Base-by-base conservation (phyloP, 73 alveolate species). In the Paramecium bursaria region DNA sequence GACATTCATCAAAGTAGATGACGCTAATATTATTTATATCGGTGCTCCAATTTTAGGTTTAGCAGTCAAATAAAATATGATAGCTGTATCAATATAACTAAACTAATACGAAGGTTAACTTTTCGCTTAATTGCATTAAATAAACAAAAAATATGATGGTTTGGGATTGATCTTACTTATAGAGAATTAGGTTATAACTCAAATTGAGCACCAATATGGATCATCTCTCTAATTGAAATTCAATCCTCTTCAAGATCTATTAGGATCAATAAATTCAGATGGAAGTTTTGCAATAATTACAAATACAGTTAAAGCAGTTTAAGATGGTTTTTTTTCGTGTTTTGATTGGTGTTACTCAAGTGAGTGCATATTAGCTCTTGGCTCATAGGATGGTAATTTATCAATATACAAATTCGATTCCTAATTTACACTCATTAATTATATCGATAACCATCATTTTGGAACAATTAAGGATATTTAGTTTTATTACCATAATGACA, bases 401-500 rank as follows among this genome's bases (percentile, higher is more conserved):
- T 67, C 33, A 6, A 67, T 67, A 0, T 21, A 39, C 2, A 47
- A 42, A 15, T 39, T 67, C 14, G 53, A 47, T 0, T 22, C 17
- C 0, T n/a, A 31, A 10, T 67, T 19, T 67, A 6, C 4, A 39
- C 19, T 67, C 7, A 14, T 67, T 47, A 67, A 67, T 39, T 67
- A 25, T 13, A 15, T 67, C n/a, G 53, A 67, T 21, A 15, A 44
- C 33, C 44, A 35, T 67, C 82, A 67, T 42, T 11, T 6, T 10
- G 55, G 82, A 35, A 67, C 22, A 2, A 67, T 67, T 2, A 67
- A 67, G n/a, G 82, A 67, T 67, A 22, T 67, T n/a, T 67, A 67
- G n/a, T 67, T 33, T 67, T 67, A 67, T 67, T 21, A 39, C 44
- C 82, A 67, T 39, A 67, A 67, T 67, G 82, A 67, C 44, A 42